Evolutionary conservation across 169 alveolate species (phyloP), one percentile per base, ranked within the genome.

Genomic region (Babesia ovata): DNA sequence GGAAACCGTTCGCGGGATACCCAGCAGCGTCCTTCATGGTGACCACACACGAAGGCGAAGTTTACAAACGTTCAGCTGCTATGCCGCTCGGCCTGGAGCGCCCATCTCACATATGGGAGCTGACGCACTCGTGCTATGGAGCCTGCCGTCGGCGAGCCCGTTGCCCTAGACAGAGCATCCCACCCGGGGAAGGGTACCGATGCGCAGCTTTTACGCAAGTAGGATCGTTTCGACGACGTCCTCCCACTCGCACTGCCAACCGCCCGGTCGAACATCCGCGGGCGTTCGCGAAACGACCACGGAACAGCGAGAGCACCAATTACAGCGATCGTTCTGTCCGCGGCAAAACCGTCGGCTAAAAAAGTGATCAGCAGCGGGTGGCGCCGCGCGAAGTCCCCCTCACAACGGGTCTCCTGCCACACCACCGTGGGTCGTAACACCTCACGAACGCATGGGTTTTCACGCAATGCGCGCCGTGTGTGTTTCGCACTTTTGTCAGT

Each of bases 11-110:
- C 58, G 39, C 50, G 24, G 63, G 54, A 17, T 19, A 50, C 0
- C 58, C 24, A 36, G 67, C 10, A 42, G 52, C 53, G 58, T 54
- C 66, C 65, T 67, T 67, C 76, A 67, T 67, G n/a, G 22, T 67
- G 48, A 39, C 61, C 33, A 36, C 22, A 12, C 70, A 14, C 62
- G 44, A 57, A 44, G 49, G 36, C 46, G 17, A 46, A n/a, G 46
- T 29, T 4, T 42, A 29, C 49, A 22, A 22, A 24, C 29, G 44
- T 66, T 66, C 52, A 53, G 22, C 28, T 66, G 29, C 21, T 16
- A 16, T 53, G 28, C 52, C 28, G 52, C 56, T 10, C 29, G 52
- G 26, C 21, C 39, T 53, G 33, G 14, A 26, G 66, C 46, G 44
- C 44, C 45, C 33, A 22, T 42, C 39, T 33, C 39, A 33, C 39